Evolutionary conservation across 225 moss, liverwort and hornwort genomes (phyloP).

Genomic region (Rhytidiadelphus loreus): DNA sequence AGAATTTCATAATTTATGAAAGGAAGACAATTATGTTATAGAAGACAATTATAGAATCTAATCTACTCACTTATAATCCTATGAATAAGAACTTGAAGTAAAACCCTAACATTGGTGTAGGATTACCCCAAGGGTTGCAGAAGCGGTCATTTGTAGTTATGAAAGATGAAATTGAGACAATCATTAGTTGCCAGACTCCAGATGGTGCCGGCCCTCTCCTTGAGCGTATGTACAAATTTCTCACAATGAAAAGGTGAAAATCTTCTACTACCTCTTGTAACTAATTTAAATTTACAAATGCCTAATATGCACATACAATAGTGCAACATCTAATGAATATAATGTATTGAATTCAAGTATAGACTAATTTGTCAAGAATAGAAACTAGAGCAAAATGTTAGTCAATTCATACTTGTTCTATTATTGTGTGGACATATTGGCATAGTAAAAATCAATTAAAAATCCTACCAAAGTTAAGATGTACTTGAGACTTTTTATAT

Average conservation of each 20-base stretch:
- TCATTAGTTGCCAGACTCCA: constrained; percentile 51
- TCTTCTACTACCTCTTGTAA: background rate
- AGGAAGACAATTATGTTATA: background rate
- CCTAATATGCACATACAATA: background rate
- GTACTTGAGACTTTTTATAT: background rate
- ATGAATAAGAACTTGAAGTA: background rate
- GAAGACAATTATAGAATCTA: no score
- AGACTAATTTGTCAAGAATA: background rate
- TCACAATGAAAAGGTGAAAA: constrained; percentile 62
- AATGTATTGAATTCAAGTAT: background rate
- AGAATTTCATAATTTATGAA: background rate
- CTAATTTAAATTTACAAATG: background rate
- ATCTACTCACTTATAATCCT: background rate
- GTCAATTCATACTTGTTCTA: background rate
- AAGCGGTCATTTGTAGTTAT: constrained; percentile 55
- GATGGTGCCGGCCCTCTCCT: constrained; percentile 65
- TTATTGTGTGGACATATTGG: no score
- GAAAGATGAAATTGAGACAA: constrained; percentile 78
- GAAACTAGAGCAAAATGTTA: background rate
- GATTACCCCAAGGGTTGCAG: constrained; percentile 7
- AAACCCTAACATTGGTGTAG: background rate
- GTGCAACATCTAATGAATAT: background rate
- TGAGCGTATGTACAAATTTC: constrained; percentile 70
- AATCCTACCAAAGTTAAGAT: background rate
- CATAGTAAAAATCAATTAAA: background rate